Conservation (phyloP, 768 basidiomycete genomes). For the Termitomyces sp. region DNA sequence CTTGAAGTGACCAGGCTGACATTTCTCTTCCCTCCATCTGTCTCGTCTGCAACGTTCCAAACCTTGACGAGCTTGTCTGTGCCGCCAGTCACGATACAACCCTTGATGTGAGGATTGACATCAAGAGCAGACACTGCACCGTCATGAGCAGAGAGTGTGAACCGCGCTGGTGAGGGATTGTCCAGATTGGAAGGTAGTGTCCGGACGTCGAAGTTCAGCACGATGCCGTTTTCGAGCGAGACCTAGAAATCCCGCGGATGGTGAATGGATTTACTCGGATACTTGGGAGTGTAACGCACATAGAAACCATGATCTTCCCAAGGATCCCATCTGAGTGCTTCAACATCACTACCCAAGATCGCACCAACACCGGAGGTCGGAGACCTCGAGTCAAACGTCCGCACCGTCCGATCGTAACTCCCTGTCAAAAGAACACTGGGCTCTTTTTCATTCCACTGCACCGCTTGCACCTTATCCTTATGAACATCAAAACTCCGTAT, state of each 20-base stretch:
- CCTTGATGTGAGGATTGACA: constrained; percentile 84
- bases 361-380: constrained; percentile 83
- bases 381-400: constrained; percentile 88
- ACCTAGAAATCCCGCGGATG: constrained; percentile 49
- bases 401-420: constrained; percentile 92
- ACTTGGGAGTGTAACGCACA: constrained; percentile 39
- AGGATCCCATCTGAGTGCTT: constrained; percentile 93
- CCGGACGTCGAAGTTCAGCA: constrained; percentile 89
- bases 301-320: constrained; percentile 89
- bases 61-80: constrained; percentile 94
- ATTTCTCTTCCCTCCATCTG: constrained; percentile 58
- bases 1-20: constrained; percentile 84
- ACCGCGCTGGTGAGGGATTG: constrained; percentile 65
- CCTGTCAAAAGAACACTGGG: constrained; percentile 91
- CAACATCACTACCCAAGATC: constrained; percentile 86
- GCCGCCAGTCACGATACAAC: constrained; percentile 92
- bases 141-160: constrained; percentile 92
- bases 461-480: constrained; percentile 93
- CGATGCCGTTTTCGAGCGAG: constrained; percentile 90
- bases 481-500: constrained; percentile 84
- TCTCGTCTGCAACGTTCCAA: constrained; percentile 84
- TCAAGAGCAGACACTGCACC: constrained; percentile 88
- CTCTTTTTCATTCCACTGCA: constrained; percentile 91
- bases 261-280: neutral
- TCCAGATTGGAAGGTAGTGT: constrained; percentile 71